phyloP scores from a whole-genome alignment of 2,329 filamentous ascomycete genomes.

The Calycina herbarum region DNA sequence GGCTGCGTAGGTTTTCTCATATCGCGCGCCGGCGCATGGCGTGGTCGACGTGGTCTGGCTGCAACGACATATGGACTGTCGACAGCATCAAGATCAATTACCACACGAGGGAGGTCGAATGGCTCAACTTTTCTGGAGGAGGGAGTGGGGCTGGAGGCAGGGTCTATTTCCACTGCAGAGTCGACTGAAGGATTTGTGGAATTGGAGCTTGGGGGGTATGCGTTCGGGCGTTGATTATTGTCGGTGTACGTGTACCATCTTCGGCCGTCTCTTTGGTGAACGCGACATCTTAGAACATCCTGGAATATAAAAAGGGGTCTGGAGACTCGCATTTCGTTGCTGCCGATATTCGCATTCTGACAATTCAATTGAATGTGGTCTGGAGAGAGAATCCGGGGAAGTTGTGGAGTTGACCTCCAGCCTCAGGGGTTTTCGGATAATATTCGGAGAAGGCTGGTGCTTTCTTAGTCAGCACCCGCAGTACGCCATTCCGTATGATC shows the following conservation, averaged over 20 bases:
- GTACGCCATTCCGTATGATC: not conserved
- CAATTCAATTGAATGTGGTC: not conserved
- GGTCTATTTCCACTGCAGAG: not conserved
- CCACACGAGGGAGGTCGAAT: constrained; percentile 42
- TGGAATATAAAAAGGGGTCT: not conserved
- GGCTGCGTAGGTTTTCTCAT: not conserved
- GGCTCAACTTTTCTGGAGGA: constrained; percentile 18
- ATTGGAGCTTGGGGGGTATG: not conserved
- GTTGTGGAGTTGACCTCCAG: constrained; percentile 1
- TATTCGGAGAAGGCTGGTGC: not conserved
- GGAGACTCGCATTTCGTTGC: constrained; percentile 12
- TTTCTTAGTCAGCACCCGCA: not conserved
- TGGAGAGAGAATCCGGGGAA: not conserved
- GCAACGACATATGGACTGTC: constrained; percentile 42
- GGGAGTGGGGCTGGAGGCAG: not conserved
- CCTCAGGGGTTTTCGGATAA: not conserved
- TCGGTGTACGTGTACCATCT: not conserved
- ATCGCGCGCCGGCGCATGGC: no score
- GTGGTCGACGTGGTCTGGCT: no score
- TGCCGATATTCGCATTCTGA: constrained; percentile 15
- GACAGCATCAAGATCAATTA: constrained; percentile 55
- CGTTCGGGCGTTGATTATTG: not conserved
- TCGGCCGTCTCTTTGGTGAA: not conserved
- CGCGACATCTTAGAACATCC: not conserved
- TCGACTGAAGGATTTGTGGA: not conserved